These are phyloP conservation scores for Penicillium simplicissimum DNA, from an alignment of 495 filamentous ascomycete genomes.

Conservation along the genomic window DNA sequence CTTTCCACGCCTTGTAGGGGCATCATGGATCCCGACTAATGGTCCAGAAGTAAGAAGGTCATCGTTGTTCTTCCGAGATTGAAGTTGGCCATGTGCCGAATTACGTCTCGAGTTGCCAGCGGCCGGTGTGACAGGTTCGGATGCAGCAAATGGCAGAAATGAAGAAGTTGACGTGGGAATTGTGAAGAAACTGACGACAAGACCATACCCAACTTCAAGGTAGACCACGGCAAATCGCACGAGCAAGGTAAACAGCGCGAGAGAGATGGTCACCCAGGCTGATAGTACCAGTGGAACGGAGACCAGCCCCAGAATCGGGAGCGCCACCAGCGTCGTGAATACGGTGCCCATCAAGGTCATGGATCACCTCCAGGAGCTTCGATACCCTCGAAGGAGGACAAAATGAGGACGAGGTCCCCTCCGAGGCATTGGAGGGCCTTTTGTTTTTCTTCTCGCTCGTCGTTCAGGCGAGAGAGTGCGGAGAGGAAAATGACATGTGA, in stretches of 20 bases:
- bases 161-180: slow-evolving; percentile 36
- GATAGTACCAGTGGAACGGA: slow-evolving; percentile 69
- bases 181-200: slow-evolving; percentile 60
- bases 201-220: slow-evolving; percentile 61
- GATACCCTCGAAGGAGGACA: not conserved
- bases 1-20: slow-evolving; percentile 13
- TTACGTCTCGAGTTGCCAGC: slow-evolving; percentile 32
- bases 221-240: slow-evolving; percentile 68
- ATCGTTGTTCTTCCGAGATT: slow-evolving; percentile 19
- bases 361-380: not conserved
- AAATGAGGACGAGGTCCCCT: not conserved
- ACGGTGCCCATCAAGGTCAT: slow-evolving; percentile 15
- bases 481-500: slow-evolving; percentile 37
- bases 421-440: not conserved
- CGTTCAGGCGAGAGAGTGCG: slow-evolving; percentile 6
- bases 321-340: slow-evolving; percentile 56
- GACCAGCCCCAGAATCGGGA: slow-evolving; percentile 64
- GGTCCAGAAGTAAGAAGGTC: slow-evolving; percentile 17
- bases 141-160: slow-evolving; percentile 35
- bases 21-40: slow-evolving; percentile 13
- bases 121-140: slow-evolving; percentile 34
- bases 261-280: slow-evolving; percentile 65
- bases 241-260: slow-evolving; percentile 66
- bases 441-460: slow-evolving; percentile 12
- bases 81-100: slow-evolving; percentile 26